Evolutionary conservation across 352 stramenopile genomes (phyloP), one percentile per base, ranked within the genome.

Genomic region (Phytophthora macrochlamydospora): DNA sequence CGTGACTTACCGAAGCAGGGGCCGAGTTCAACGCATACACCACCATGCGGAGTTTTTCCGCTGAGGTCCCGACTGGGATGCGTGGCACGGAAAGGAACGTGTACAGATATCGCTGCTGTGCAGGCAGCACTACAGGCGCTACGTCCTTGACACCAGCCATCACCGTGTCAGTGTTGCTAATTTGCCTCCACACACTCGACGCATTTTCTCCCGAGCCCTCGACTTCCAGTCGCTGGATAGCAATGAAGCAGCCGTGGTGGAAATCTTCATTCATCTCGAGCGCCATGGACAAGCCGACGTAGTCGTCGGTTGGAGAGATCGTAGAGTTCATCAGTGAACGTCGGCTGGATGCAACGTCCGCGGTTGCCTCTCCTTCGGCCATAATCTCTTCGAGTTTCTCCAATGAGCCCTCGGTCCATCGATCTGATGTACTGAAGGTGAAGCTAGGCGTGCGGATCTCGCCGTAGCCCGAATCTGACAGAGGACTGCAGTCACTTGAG

Each of bases 221-320:
- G 7, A 82, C 54, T 31, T 81, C 70, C 12, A 91, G 56, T n/a
- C 87, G 74, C 64, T 93, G 87, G 51, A 93, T 92, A 0, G 76
- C 87, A 54, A 95, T 86, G 54, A 92, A 95, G 64, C 87, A 93
- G 3, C 87, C 87, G 31, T 86, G 71, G 11, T 65, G 53, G 37
- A 91, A 95, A 28, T 87, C 73, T 57, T 93, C 87, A 42, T 92
- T 95, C 61, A 80, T 92, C 59, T 95, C 87, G 2, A 95, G 71
- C 31, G 83, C 75, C 85, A 95, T 93, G 11, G 87, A 95, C 40
- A 95, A 65, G 24, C 87, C 85, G 28, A 95, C 83, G 37, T 83
- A 91, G 52, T 94, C 85, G 24, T 90, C 80, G 14, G 63, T 63
- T 5, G 51, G 66, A 29, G 57, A 78, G 44, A 67, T 83, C 45